These are phyloP conservation scores for Candida tibetensis DNA, from an alignment of 805 yeast species.

Conservation along the genomic window DNA sequence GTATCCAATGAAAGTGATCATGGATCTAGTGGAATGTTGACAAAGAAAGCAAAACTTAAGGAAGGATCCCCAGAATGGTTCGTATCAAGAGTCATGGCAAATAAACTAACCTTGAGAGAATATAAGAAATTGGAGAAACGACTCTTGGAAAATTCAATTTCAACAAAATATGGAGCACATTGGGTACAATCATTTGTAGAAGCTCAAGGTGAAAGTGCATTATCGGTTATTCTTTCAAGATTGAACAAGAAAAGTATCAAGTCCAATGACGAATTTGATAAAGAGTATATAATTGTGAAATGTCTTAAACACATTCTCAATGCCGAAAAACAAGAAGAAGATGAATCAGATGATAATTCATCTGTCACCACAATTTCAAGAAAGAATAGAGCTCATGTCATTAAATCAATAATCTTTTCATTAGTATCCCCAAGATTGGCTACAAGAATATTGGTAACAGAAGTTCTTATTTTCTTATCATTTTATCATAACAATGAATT, in stretches of 20 bases:
- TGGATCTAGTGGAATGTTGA: slow-evolving; percentile 7
- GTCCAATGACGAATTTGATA: slow-evolving; percentile 44
- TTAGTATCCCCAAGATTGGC: slow-evolving; percentile 39
- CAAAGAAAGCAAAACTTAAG: slow-evolving; percentile 25
- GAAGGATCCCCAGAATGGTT: slow-evolving; percentile 44
- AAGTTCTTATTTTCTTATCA: slow-evolving; percentile 37
- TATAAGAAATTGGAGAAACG: slow-evolving; percentile 35
- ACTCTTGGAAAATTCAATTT: slow-evolving; percentile 19
- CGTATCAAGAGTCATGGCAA: slow-evolving; percentile 36
- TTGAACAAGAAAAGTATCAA: slow-evolving; percentile 42
- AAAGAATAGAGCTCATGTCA: slow-evolving; percentile 31
- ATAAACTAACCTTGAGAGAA: slow-evolving; percentile 30
- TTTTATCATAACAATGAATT: slow-evolving; percentile 25
- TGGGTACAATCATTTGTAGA: slow-evolving; percentile 36
- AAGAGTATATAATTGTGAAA: slow-evolving; percentile 35
- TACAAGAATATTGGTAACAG: slow-evolving; percentile 40
- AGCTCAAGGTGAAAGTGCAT: slow-evolving; percentile 45
- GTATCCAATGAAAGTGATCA: slow-evolving; percentile 11
- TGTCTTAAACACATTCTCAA: slow-evolving; percentile 37
- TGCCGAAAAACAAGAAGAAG: slow-evolving; percentile 18
- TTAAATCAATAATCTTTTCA: slow-evolving; percentile 36
- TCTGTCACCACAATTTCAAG: slow-evolving; percentile 9
- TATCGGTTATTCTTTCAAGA: slow-evolving; percentile 36
- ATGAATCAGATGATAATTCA: slow-evolving; percentile 9
- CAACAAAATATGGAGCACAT: slow-evolving; percentile 17